These are phyloP conservation scores for Leavenworthia alabamica DNA, from an alignment of 345 rosid genomes.

Conservation along the genomic window DNA sequence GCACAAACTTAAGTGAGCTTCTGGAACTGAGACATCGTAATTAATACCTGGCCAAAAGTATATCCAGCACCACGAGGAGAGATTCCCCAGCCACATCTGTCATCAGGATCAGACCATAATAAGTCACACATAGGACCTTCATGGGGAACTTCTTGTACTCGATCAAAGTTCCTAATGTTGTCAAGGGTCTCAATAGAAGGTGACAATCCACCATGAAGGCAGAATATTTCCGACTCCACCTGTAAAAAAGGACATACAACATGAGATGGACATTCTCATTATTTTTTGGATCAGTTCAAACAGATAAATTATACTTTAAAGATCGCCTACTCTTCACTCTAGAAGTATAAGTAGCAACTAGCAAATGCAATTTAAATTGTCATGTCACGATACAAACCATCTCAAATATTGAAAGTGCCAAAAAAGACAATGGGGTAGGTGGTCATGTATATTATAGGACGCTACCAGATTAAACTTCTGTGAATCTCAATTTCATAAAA, in stretches of 20 bases:
- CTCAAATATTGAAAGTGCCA: not conserved
- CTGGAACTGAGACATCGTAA: not conserved
- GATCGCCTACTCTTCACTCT: not conserved
- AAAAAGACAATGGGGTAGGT: not conserved
- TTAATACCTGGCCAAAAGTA: slow-evolving; percentile 86
- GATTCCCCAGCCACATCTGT: slow-evolving; percentile 98
- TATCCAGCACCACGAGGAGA: slow-evolving; percentile 99
- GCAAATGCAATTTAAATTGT: not conserved
- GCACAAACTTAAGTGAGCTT: not conserved
- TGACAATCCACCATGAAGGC: slow-evolving; percentile 95
- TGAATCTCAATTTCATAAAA: not conserved
- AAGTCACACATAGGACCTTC: slow-evolving; percentile 99
- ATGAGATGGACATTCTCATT: not conserved
- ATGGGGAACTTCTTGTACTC: slow-evolving; percentile 97
- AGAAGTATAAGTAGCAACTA: not conserved
- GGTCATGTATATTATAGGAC: not conserved
- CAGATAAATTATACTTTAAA: not conserved
- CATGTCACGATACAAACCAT: not conserved
- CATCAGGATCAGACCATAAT: slow-evolving; percentile 98
- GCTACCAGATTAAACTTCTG: not conserved
- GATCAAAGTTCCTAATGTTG: slow-evolving; percentile 84
- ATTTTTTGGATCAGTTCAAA: not conserved
- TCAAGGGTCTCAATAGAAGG: slow-evolving; percentile 98
- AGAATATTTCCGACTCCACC: slow-evolving; percentile 99
- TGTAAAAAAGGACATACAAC: slow-evolving; percentile 23